These are phyloP conservation scores for Phytophthora chlamydospora DNA, from an alignment of 352 stramenopile species.

Conservation along the genomic window DNA sequence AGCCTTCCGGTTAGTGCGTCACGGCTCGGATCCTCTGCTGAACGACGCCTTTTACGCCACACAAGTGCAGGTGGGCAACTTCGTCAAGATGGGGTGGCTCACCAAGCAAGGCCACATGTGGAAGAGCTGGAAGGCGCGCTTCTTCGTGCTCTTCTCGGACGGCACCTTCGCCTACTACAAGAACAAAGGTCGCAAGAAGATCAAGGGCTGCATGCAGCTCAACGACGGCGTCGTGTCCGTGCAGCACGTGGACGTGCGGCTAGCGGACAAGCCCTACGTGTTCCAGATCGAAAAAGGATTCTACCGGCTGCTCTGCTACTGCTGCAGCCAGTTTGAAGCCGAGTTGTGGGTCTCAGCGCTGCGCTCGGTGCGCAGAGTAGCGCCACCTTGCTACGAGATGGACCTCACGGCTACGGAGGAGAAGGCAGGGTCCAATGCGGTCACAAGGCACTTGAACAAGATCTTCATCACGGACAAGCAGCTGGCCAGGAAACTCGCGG, in stretches of 20 bases:
- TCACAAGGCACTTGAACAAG: constrained; percentile 78
- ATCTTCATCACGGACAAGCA: constrained; percentile 77
- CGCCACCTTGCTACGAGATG: constrained; percentile 65
- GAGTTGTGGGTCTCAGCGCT: constrained; percentile 84
- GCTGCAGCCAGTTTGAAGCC: constrained; percentile 75
- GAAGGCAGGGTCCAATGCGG: constrained; percentile 50
- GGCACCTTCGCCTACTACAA: constrained; percentile 88
- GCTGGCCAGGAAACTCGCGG: constrained; percentile 52
- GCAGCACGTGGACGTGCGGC: constrained; percentile 78
- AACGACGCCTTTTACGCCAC: constrained; percentile 76
- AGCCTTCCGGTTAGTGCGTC: constrained; percentile 46
- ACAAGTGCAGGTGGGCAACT: constrained; percentile 72
- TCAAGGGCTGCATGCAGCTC: constrained; percentile 83
- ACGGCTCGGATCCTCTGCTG: constrained; percentile 65
- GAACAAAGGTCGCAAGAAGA: constrained; percentile 72
- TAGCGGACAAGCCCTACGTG: constrained; percentile 70
- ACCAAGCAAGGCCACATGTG: constrained; percentile 86
- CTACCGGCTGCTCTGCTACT: constrained; percentile 84
- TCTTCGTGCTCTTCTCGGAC: constrained; percentile 86
- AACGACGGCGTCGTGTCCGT: constrained; percentile 87
- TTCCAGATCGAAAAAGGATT: constrained; percentile 89
- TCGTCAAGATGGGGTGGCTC: constrained; percentile 85
- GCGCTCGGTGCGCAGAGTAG: constrained; percentile 47
- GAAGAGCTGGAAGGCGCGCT: constrained; percentile 89
- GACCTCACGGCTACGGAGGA: constrained; percentile 68